Evolutionary conservation across 2,329 filamentous ascomycete genomes (phyloP).

Genomic region (Fulvia fulva): DNA sequence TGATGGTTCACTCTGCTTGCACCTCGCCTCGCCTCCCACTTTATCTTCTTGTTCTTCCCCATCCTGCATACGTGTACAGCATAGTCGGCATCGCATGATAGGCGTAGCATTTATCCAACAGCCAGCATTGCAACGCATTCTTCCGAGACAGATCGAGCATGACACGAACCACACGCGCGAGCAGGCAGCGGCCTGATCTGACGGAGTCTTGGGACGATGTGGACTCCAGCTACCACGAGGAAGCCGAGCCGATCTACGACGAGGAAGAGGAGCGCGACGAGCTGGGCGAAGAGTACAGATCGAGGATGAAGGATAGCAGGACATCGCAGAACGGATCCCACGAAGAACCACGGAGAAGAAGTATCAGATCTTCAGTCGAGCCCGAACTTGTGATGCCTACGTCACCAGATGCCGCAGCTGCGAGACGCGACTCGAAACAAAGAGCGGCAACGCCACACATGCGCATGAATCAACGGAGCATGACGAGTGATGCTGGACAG

Average conservation of each 20-base stretch:
- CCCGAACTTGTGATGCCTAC: conserved; percentile 45
- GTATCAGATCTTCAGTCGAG: conserved; percentile 29
- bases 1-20: background rate
- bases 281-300: conserved; percentile 23
- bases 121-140: background rate
- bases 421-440: conserved; percentile 7
- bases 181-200: conserved; percentile 16
- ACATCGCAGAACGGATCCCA: conserved; percentile 6
- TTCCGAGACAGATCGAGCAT: background rate
- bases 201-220: conserved; percentile 35
- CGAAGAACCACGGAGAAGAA: conserved; percentile 19
- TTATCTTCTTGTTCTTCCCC: background rate
- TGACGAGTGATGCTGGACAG: conserved; percentile 31
- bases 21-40: background rate
- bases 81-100: background rate
- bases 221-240: conserved; percentile 20
- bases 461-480: conserved; percentile 28
- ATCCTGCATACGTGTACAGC: background rate
- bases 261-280: conserved; percentile 30
- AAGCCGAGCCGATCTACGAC: conserved; percentile 23
- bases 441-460: conserved; percentile 27
- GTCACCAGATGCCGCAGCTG: conserved; percentile 26
- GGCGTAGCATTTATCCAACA: too few relatives aligned
- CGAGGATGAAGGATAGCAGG: conserved; percentile 15
- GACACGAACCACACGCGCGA: conserved; percentile 1